Base-by-base conservation (phyloP, 768 basidiomycete genomes). In the Pholiota conissans region DNA sequence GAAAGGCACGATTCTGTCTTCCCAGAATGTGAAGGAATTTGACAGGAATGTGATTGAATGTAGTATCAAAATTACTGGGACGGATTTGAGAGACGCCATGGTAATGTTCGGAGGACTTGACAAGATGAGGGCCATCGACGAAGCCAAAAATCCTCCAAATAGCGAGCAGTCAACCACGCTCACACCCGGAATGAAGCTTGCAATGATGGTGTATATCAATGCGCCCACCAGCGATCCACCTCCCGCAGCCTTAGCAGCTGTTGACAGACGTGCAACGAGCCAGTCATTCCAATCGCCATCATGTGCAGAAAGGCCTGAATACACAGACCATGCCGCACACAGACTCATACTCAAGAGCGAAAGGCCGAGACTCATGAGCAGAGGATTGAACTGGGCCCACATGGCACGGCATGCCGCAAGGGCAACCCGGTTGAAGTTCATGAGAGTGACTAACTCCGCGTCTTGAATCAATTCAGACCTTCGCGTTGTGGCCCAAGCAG, bases 21-120 rank as follows among this genome's bases (percentile, higher is more conserved):
- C 97, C 94, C 95, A 98, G 70, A 98, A 84, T n/a, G 91, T 93
- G 77, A 93, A 96, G 0, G 95, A 97, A 76, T 98, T 98, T 24
- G 95, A 96, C 14, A 89, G 82, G 72, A 96, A 96, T 6, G 88
- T 77, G 3, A 89, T 53, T 1, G 87, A 72, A 65, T 98, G 95
- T 2, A 93, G 75, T 55, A 84, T 55, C 54, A 89, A 79, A 30
- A 85, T 73, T 35, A 90, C 60, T 1, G 80, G 76, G 1, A 72
- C 64, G 8, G 73, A 66, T 27, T 61, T 58, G 18, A 74, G 49
- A 22, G 67, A 65, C 24, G 69, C n/a, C 18, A 69, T 35, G 35
- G 73, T 63, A 37, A 79, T 55, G 4, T 67, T 65, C 8, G 77
- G 75, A 22, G 72, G 71, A 24, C 78, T 78, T 1, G 74, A 73